phyloP scores from a whole-genome alignment of 805 yeast species.

The Saccharomycopsis selenospora region DNA sequence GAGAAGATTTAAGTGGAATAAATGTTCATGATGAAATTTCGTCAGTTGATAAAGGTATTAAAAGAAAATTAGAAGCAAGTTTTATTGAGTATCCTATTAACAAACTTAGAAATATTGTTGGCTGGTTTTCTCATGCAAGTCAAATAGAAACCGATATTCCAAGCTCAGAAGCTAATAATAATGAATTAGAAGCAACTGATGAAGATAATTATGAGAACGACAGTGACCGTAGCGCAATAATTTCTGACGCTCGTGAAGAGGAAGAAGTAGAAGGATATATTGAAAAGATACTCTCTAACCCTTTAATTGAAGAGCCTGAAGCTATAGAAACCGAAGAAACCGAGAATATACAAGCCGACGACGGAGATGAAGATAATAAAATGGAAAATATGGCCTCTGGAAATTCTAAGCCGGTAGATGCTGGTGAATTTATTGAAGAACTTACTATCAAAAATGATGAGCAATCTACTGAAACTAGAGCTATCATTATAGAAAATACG shows the following conservation, averaged over 20 bases:
- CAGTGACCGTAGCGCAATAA: no score
- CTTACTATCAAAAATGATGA: not conserved
- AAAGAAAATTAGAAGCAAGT: not conserved
- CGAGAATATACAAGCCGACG: no score
- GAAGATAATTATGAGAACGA: no score
- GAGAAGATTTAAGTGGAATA: not conserved
- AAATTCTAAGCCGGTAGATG: not conserved
- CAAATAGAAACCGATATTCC: not conserved
- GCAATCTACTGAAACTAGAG: not conserved
- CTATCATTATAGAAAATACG: not conserved
- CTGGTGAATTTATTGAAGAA: not conserved
- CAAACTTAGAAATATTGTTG: not conserved
- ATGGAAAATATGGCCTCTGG: no score
- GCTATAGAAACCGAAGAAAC: no score
- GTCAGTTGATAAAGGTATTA: not conserved
- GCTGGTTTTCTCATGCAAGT: constrained; percentile 1
- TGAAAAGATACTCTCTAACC: constrained; percentile 24
- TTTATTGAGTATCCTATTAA: not conserved
- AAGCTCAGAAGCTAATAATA: not conserved
- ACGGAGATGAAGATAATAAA: no score
- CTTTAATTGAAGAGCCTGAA: no score
- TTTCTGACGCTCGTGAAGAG: no score
- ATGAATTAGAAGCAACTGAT: no score
- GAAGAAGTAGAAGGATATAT: constrained; percentile 22
- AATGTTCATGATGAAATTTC: not conserved